Conservation (phyloP, 345 rosid genomes). For the Gossypium stocksii region DNA sequence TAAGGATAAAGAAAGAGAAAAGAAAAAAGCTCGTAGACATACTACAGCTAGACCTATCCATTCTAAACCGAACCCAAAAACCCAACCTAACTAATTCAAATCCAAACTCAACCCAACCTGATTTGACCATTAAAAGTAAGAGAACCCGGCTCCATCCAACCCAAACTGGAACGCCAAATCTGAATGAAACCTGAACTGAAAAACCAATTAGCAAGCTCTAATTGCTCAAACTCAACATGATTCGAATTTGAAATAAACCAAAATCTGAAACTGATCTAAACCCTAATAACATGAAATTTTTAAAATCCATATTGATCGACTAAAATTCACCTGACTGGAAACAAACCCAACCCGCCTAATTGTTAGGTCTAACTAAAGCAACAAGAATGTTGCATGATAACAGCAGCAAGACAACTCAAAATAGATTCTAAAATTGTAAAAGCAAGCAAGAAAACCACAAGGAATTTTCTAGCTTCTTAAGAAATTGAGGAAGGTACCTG, state of each 20-base stretch:
- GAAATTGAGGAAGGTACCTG: constrained; percentile 46
- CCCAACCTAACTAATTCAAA: too few species aligned
- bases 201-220: too few species aligned
- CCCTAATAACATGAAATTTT: neutral
- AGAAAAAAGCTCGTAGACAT: neutral
- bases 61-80: too few species aligned
- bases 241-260: too few species aligned
- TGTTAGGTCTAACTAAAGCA: neutral
- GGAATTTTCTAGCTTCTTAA: neutral
- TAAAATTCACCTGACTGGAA: neutral
- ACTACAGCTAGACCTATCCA: too few species aligned
- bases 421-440: neutral
- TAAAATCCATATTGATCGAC: neutral
- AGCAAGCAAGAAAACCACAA: neutral
- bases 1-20: neutral
- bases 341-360: neutral
- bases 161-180: too few species aligned
- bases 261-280: neutral
- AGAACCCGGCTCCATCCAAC: too few species aligned
- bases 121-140: too few species aligned
- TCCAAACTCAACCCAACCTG: too few species aligned
- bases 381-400: neutral
- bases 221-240: too few species aligned
- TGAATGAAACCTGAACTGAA: too few species aligned
- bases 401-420: neutral